phyloP scores from a whole-genome alignment of 768 basidiomycete genomes.

The Symmetrospora coprosmae region DNA sequence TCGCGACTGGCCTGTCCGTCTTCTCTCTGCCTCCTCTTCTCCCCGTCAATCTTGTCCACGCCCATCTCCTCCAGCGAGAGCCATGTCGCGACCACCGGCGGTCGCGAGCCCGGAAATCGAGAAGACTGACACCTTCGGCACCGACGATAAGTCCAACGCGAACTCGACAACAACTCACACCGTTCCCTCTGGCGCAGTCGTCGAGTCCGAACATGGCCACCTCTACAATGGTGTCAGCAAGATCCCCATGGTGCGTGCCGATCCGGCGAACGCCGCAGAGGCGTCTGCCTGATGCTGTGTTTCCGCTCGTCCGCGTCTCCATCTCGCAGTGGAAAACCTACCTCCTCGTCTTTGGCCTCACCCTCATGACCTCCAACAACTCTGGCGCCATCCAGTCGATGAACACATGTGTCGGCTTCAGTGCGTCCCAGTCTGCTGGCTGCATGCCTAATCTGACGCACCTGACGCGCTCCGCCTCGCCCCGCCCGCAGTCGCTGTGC shows the following conservation, averaged over 20 bases:
- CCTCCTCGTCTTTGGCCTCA: not conserved
- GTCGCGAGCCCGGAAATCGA: too few species aligned
- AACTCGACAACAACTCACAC: too few species aligned
- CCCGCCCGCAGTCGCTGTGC: too few species aligned
- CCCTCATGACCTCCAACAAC: not conserved
- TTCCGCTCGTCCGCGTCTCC: not conserved
- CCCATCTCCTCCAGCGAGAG: too few species aligned
- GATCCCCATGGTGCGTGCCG: not conserved
- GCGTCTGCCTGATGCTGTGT: not conserved
- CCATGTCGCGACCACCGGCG: too few species aligned
- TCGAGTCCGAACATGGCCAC: not conserved
- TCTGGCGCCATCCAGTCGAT: slow-evolving; percentile 17
- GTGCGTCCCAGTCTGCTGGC: not conserved
- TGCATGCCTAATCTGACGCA: not conserved
- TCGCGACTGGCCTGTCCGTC: too few species aligned
- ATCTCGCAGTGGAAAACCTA: not conserved
- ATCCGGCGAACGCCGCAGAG: not conserved
- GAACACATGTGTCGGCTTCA: slow-evolving; percentile 10
- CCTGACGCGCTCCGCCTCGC: not conserved
- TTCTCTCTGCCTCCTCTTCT: too few species aligned
- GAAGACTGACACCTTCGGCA: too few species aligned
- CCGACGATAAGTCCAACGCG: too few species aligned
- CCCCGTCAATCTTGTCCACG: too few species aligned
- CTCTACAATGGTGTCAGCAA: not conserved
- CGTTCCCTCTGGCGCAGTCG: not conserved